These are phyloP conservation scores for Pythium brassicae DNA, from an alignment of 352 stramenopile species.

Conservation along the genomic window DNA sequence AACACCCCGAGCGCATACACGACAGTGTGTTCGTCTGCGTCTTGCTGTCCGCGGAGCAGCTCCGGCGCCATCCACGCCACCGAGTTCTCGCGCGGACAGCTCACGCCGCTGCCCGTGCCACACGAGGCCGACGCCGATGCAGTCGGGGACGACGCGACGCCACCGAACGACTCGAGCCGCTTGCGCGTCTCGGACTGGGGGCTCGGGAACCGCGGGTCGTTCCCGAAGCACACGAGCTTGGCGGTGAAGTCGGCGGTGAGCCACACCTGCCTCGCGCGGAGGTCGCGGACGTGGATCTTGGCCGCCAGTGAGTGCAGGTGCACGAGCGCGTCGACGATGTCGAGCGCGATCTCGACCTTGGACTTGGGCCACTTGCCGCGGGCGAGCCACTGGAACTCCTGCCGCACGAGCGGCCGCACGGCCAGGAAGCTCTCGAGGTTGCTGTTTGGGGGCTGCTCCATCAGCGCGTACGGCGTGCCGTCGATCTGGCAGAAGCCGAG, in stretches of 20 bases:
- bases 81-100: slow-evolving; percentile 6
- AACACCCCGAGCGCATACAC: slow-evolving; percentile 50
- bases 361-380: slow-evolving; percentile 22
- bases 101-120: slow-evolving; percentile 8
- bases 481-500: slow-evolving; percentile 28
- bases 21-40: slow-evolving; percentile 24
- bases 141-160: slow-evolving; percentile 12
- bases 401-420: slow-evolving; percentile 6
- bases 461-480: slow-evolving; percentile 27
- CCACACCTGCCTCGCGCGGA: slow-evolving; percentile 42
- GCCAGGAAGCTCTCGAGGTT: slow-evolving; percentile 34
- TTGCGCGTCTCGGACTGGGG: no score
- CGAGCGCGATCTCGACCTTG: slow-evolving; percentile 69
- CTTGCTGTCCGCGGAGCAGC: slow-evolving; percentile 29
- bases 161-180: neutral
- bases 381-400: slow-evolving; percentile 35
- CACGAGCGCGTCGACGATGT: slow-evolving; percentile 62
- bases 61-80: slow-evolving; percentile 54
- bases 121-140: slow-evolving; percentile 11
- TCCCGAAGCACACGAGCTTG: slow-evolving; percentile 48
- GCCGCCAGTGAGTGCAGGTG: slow-evolving; percentile 59
- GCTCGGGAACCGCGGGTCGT: neutral
- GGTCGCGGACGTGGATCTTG: slow-evolving; percentile 31
- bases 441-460: slow-evolving; percentile 39
- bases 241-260: slow-evolving; percentile 37